A percentile compares a stretch with the other conserved stretches of the same genome.
Evolutionary conservation across 306 rosid species (phyloP).

Genomic region (Astragalus glycyphyllos): DNA sequence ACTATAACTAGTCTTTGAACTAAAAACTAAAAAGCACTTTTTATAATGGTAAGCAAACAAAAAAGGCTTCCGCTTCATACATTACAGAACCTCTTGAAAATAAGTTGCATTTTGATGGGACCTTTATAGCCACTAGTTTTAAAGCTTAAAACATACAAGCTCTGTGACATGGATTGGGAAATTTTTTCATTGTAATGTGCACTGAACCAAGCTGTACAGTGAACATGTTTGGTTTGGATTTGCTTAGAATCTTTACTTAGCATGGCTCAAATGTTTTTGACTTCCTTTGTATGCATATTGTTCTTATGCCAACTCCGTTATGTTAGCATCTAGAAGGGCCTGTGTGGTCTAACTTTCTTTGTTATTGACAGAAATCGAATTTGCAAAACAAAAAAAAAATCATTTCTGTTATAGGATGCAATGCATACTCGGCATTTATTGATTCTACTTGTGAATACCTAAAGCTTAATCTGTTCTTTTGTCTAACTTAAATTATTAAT

Average conservation of each 20-base stretch:
- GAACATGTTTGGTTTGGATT: background rate
- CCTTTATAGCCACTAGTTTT: background rate
- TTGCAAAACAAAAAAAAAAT: constrained; percentile 32
- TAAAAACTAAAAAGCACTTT: background rate
- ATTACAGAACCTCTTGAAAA: background rate
- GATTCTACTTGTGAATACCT: background rate
- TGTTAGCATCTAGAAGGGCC: constrained; percentile 19
- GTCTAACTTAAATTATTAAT: constrained; percentile 45
- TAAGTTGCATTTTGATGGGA: background rate
- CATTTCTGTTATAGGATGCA: constrained; percentile 15
- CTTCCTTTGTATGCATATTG: constrained; percentile 8
- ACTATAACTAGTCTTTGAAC: background rate
- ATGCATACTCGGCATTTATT: constrained; percentile 21
- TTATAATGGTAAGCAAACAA: background rate
- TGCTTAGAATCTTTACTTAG: constrained; percentile 17
- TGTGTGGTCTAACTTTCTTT: constrained; percentile 2
- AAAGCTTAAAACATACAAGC: background rate
- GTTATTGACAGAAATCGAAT: constrained; percentile 21
- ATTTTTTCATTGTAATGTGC: background rate
- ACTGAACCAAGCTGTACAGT: background rate
- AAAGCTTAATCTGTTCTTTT: constrained; percentile 19
- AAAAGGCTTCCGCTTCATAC: background rate
- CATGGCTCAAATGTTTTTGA: background rate
- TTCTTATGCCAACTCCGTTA: constrained; percentile 20
- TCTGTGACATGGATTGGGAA: background rate